A percentile compares a stretch with the other conserved stretches of the same genome.
Evolutionary conservation across 164 flowering plant genomes (phyloP).

Genomic region (Liquidambar formosana): DNA sequence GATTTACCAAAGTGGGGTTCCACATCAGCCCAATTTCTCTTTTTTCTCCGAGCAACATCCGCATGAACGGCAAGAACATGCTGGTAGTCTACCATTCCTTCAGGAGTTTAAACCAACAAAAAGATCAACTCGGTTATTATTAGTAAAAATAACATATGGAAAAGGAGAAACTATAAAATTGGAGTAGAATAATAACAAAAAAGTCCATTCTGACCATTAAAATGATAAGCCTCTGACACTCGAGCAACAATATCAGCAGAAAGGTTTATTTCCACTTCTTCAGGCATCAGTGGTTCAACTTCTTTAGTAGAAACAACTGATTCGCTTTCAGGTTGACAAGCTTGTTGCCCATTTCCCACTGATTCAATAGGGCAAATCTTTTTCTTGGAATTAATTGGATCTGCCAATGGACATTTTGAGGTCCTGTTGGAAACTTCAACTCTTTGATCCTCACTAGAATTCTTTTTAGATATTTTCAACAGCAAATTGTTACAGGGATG

Average conservation of each 20-base stretch:
- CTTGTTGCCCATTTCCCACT: constrained; percentile 9
- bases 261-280: constrained; percentile 25
- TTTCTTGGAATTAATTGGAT: constrained; percentile 3
- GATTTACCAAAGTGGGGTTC: constrained; percentile 46
- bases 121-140: constrained; percentile 8
- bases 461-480: constrained; percentile 60
- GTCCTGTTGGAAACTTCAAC: constrained; percentile 10
- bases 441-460: constrained; percentile 10
- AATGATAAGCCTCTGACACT: constrained; percentile 64
- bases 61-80: constrained; percentile 87
- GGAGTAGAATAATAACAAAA: background rate
- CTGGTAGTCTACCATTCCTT: constrained; percentile 98
- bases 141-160: background rate
- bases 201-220: constrained; percentile 85
- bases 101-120: constrained; percentile 8
- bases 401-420: constrained; percentile 7
- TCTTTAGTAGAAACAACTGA: constrained; percentile 4
- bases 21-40: constrained; percentile 53
- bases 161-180: background rate
- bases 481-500: constrained; percentile 50
- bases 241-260: constrained; percentile 78
- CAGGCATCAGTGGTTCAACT: constrained; percentile 20
- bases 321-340: constrained; percentile 19
- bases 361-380: constrained; percentile 9
- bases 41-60: constrained; percentile 50